Evolutionary conservation across 192 early-diverging fungal genomes (phyloP).

Genomic region (Allomyces arbusculus): DNA sequence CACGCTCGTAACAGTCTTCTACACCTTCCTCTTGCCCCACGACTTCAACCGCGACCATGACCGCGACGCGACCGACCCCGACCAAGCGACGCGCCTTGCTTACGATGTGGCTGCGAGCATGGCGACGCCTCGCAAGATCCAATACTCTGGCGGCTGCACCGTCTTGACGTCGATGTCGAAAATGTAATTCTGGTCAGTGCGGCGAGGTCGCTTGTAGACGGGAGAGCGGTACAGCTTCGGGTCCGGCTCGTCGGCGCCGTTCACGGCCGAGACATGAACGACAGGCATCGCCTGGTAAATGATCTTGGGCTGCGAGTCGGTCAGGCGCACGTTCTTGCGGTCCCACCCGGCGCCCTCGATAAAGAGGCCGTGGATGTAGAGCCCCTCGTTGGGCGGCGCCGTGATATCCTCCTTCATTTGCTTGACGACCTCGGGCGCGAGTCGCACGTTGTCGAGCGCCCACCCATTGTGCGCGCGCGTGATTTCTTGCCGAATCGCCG

Average conservation of each 20-base stretch:
- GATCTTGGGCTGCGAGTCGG: constrained; percentile 39
- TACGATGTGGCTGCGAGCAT: constrained; percentile 9
- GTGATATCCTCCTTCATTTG: constrained; percentile 53
- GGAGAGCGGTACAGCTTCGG: constrained; percentile 38
- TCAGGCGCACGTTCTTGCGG: constrained; percentile 38
- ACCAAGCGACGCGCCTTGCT: background rate
- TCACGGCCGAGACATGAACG: constrained; percentile 30
- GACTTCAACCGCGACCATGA: no score
- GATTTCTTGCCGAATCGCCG: constrained; percentile 42
- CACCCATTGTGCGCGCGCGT: constrained; percentile 34
- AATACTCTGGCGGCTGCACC: constrained; percentile 33
- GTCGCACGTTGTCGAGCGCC: constrained; percentile 38
- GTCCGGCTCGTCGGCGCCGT: constrained; percentile 34
- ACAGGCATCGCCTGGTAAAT: constrained; percentile 41
- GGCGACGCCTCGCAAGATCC: constrained; percentile 38
- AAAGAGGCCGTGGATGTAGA: constrained; percentile 44
- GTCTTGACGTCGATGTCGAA: constrained; percentile 45
- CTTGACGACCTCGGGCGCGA: constrained; percentile 44
- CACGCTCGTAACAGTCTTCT: no score
- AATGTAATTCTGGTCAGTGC: constrained; percentile 42
- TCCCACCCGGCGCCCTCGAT: constrained; percentile 50
- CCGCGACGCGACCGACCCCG: no score
- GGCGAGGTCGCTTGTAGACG: constrained; percentile 31
- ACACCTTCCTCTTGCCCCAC: no score
- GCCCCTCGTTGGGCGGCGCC: constrained; percentile 30